phyloP scores from a whole-genome alignment of 2,329 filamentous ascomycete genomes.

The Nemania abortiva region DNA sequence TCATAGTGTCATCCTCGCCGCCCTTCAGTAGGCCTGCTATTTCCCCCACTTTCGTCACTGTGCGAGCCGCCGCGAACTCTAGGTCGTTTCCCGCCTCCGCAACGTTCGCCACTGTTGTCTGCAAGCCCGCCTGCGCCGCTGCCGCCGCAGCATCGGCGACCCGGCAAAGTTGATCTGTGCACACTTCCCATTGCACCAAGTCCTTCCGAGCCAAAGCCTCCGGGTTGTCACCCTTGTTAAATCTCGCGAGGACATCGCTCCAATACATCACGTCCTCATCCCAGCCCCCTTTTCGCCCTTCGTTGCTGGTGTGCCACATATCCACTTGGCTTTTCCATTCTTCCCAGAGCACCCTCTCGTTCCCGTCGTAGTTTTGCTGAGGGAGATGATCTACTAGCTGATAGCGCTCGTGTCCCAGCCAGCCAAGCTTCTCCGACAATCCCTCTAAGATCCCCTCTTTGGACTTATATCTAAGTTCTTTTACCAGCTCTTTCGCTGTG shows the following conservation, averaged over 20 bases:
- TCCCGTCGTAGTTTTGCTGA: conserved; percentile 20
- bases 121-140: conserved; percentile 20
- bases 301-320: conserved; percentile 24
- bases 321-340: conserved; percentile 29
- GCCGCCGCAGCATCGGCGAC: conserved; percentile 21
- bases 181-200: conserved; percentile 23
- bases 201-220: conserved; percentile 11
- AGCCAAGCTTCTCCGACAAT: conserved; percentile 16
- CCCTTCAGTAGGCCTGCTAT: background rate
- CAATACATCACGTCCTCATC: conserved; percentile 26
- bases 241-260: conserved; percentile 18
- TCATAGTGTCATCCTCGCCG: conserved; percentile 11
- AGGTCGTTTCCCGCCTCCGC: conserved; percentile 16
- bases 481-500: conserved; percentile 19
- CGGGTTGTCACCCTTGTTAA: conserved; percentile 17
- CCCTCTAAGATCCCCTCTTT: conserved; percentile 22
- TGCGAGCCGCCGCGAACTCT: conserved; percentile 13
- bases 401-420: conserved; percentile 20
- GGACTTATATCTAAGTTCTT: conserved; percentile 14
- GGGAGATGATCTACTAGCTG: conserved; percentile 21
- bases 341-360: conserved; percentile 20
- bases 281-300: conserved; percentile 16
- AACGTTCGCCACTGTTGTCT: conserved; percentile 12
- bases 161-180: conserved; percentile 10
- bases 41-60: conserved; percentile 17